phyloP scores from a whole-genome alignment of 78 protist species.

The Chrysochromulina parva region DNA sequence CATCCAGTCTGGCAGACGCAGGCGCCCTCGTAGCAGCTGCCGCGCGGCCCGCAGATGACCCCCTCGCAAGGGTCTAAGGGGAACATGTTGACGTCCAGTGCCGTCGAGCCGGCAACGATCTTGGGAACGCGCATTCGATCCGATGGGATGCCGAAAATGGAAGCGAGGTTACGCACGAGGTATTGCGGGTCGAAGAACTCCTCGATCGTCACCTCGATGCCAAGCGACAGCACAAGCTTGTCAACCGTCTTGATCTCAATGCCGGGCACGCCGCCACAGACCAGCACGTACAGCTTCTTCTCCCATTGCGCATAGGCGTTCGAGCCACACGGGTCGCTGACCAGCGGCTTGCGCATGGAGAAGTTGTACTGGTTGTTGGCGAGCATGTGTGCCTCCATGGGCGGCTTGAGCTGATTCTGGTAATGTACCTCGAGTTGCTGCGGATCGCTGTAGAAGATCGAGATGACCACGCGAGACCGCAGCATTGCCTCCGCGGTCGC shows the following conservation, averaged over 20 bases:
- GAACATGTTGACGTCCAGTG: no score
- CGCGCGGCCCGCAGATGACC: no score
- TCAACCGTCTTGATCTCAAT: background rate
- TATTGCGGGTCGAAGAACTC: background rate
- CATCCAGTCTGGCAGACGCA: no score
- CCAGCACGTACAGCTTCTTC: background rate
- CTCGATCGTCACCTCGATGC: background rate
- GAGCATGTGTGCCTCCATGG: no score
- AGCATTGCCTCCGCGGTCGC: no score
- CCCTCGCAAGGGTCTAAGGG: no score
- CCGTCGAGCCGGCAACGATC: no score
- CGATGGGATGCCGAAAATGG: background rate
- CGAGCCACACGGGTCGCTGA: background rate
- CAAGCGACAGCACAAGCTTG: background rate
- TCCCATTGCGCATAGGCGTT: background rate
- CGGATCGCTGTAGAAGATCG: background rate
- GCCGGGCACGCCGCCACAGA: background rate
- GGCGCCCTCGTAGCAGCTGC: no score
- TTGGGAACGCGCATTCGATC: no score
- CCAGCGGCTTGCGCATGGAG: no score
- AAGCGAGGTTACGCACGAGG: background rate
- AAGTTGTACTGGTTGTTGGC: no score
- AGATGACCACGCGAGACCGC: background rate
- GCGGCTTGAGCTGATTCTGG: background rate
- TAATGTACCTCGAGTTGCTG: background rate